phyloP scores from a whole-genome alignment of 225 moss, liverwort and hornwort genomes.

The Pleurozium schreberi region DNA sequence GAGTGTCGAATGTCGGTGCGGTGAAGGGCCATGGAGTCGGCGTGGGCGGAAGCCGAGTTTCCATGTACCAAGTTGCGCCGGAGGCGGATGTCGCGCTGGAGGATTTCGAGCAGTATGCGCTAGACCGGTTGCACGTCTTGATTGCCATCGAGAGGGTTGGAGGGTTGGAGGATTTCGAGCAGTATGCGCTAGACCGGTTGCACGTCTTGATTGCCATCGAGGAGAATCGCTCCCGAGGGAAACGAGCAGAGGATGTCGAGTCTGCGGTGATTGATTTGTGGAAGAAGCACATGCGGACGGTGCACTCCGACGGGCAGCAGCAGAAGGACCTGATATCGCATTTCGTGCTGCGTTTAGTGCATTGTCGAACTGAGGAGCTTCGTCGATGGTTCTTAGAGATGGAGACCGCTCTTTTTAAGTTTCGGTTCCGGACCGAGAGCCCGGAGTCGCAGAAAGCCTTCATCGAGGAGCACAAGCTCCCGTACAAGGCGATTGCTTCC shows the following conservation, averaged over 20 bases:
- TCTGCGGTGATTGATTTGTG: slow-evolving; percentile 56
- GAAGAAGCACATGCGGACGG: slow-evolving; percentile 81
- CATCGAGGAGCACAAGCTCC: slow-evolving; percentile 73
- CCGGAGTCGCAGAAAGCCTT: slow-evolving; percentile 72
- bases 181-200: slow-evolving; percentile 75
- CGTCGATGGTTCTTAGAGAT: slow-evolving; percentile 82
- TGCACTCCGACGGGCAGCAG: slow-evolving; percentile 22
- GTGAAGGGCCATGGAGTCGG: slow-evolving; percentile 15
- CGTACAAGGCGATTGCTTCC: slow-evolving; percentile 49
- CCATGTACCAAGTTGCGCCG: slow-evolving; percentile 64
- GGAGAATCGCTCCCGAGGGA: slow-evolving; percentile 62
- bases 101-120: slow-evolving; percentile 83
- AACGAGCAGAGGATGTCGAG: slow-evolving; percentile 62
- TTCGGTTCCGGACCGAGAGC: slow-evolving; percentile 65
- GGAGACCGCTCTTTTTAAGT: slow-evolving; percentile 79
- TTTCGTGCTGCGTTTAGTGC: slow-evolving; percentile 85
- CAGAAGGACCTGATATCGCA: slow-evolving; percentile 82
- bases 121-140: slow-evolving; percentile 78
- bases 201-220: slow-evolving; percentile 75
- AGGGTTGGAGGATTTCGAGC: slow-evolving; percentile 96
- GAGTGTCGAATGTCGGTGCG: slow-evolving; percentile 23
- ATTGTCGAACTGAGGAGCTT: slow-evolving; percentile 74
- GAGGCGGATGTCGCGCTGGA: slow-evolving; percentile 65
- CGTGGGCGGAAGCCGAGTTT: slow-evolving; percentile 34
- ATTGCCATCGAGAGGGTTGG: no score